These are phyloP conservation scores for Alternaria solani DNA, from an alignment of 2,329 filamentous ascomycete genomes.

Conservation along the genomic window DNA sequence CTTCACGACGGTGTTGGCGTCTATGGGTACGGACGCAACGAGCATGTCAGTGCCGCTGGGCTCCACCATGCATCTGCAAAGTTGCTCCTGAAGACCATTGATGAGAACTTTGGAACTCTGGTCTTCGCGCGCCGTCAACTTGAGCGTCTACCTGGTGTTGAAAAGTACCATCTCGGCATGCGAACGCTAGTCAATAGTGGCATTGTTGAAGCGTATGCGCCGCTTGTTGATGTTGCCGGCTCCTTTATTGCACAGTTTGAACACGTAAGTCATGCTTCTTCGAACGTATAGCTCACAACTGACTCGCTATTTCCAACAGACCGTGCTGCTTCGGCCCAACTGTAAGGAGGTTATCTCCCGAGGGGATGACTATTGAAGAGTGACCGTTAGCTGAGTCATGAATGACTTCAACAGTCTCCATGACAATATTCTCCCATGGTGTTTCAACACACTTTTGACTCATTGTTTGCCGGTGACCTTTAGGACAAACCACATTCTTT, in stretches of 20 bases:
- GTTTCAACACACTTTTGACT: slow-evolving; percentile 18
- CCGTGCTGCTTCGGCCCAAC: slow-evolving; percentile 42
- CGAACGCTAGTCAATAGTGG: slow-evolving; percentile 82
- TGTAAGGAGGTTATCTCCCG: slow-evolving; percentile 89
- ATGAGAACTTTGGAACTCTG: slow-evolving; percentile 92
- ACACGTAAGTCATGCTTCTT: slow-evolving; percentile 71
- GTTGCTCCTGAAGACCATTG: slow-evolving; percentile 83
- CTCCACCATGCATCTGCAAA: slow-evolving; percentile 82
- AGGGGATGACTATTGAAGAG: slow-evolving; percentile 77
- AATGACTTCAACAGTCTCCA: slow-evolving; percentile 29
- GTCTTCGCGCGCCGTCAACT: slow-evolving; percentile 89
- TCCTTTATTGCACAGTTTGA: slow-evolving; percentile 94
- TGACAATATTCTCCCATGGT: background rate
- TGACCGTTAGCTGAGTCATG: background rate
- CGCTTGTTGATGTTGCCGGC: slow-evolving; percentile 86
- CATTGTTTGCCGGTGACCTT: background rate
- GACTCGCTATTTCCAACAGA: slow-evolving; percentile 28
- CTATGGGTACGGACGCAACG: slow-evolving; percentile 71
- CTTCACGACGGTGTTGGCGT: slow-evolving; percentile 77
- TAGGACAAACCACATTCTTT: background rate
- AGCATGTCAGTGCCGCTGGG: slow-evolving; percentile 73
- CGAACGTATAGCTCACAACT: background rate
- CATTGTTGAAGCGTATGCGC: slow-evolving; percentile 88
- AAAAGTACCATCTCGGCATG: slow-evolving; percentile 90
- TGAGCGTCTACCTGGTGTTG: slow-evolving; percentile 79